Percentiles rank a stretch among this genome's conserved stretches.
phyloP scores from a whole-genome alignment of 2,329 filamentous ascomycete species.

The Aureobasidium sp. region DNA sequence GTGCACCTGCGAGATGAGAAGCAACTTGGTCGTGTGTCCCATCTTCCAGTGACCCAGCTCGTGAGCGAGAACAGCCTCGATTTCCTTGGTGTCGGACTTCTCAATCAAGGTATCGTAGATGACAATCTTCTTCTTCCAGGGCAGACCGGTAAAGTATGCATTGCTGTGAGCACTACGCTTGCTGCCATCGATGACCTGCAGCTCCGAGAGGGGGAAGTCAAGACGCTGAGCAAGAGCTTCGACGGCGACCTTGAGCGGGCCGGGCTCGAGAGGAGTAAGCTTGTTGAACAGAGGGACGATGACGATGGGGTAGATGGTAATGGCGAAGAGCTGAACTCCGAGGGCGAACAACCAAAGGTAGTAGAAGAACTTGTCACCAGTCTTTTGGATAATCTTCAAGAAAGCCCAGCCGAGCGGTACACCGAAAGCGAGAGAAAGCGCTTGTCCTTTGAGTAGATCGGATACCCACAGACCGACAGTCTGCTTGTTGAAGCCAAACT shows the following conservation, averaged over 20 bases:
- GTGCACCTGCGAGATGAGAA: slow-evolving; percentile 73
- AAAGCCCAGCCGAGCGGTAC: slow-evolving; percentile 87
- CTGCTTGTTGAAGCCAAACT: slow-evolving; percentile 99
- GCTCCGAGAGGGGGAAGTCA: slow-evolving; percentile 83
- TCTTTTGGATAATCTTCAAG: slow-evolving; percentile 87
- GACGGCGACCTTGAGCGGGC: slow-evolving; percentile 78
- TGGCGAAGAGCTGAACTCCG: slow-evolving; percentile 83
- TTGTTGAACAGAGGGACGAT: slow-evolving; percentile 98
- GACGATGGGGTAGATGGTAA: slow-evolving; percentile 89
- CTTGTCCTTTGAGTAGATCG: slow-evolving; percentile 86
- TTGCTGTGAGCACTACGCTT: slow-evolving; percentile 85
- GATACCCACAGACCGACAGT: slow-evolving; percentile 79
- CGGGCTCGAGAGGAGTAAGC: slow-evolving; percentile 81
- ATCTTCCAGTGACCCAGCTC: slow-evolving; percentile 97
- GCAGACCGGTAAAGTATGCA: slow-evolving; percentile 92
- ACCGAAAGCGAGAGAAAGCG: slow-evolving; percentile 69
- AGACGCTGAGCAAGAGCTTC: slow-evolving; percentile 75
- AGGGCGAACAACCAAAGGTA: slow-evolving; percentile 94
- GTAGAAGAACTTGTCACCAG: slow-evolving; percentile 92
- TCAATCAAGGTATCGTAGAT: slow-evolving; percentile 97
- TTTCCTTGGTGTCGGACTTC: slow-evolving; percentile 85
- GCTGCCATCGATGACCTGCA: slow-evolving; percentile 91
- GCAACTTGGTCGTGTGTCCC: slow-evolving; percentile 86
- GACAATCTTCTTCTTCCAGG: slow-evolving; percentile 99
- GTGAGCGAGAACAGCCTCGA: slow-evolving; percentile 89